Conservation (phyloP, 805 yeast species). For the Jamesozyma piceae region DNA sequence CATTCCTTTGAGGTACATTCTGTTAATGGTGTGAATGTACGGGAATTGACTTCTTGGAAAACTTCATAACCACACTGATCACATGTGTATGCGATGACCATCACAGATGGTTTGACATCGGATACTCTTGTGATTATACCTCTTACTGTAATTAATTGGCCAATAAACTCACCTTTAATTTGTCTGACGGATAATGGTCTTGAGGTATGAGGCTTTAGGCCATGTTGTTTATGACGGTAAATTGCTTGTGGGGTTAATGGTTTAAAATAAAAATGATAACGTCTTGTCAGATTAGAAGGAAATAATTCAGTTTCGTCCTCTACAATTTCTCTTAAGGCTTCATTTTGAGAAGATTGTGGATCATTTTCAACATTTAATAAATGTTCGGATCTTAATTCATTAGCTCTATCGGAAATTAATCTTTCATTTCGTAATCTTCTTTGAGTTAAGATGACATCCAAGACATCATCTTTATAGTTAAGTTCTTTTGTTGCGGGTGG, state of each 20-base stretch:
- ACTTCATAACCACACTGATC: constrained; percentile 95
- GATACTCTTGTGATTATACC: constrained; percentile 94
- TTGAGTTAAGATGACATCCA: constrained; percentile 88
- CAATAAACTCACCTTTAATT: constrained; percentile 73
- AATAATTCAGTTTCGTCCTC: constrained; percentile 47
- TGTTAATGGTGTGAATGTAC: constrained; percentile 74
- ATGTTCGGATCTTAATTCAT: constrained; percentile 43
- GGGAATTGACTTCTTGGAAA: constrained; percentile 85
- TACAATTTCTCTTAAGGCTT: constrained; percentile 28
- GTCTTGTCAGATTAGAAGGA: constrained; percentile 78
- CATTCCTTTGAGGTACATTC: constrained; percentile 85
- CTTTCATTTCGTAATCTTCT: constrained; percentile 75
- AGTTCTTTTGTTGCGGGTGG: constrained; percentile 78
- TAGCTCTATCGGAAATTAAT: constrained; percentile 54
- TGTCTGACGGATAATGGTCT: constrained; percentile 83
- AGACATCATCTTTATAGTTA: constrained; percentile 74
- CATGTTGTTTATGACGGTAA: constrained; percentile 15
- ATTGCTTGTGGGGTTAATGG: constrained; percentile 48
- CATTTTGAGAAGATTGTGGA: constrained; percentile 20
- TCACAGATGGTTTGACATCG: constrained; percentile 88
- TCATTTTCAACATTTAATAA: constrained; percentile 23
- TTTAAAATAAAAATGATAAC: constrained; percentile 78
- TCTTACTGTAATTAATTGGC: constrained; percentile 78
- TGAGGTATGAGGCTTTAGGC: constrained; percentile 17
- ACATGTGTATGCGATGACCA: constrained; percentile 92